Conservation (phyloP, 257 asterid species). For the Primulina tabacum region DNA sequence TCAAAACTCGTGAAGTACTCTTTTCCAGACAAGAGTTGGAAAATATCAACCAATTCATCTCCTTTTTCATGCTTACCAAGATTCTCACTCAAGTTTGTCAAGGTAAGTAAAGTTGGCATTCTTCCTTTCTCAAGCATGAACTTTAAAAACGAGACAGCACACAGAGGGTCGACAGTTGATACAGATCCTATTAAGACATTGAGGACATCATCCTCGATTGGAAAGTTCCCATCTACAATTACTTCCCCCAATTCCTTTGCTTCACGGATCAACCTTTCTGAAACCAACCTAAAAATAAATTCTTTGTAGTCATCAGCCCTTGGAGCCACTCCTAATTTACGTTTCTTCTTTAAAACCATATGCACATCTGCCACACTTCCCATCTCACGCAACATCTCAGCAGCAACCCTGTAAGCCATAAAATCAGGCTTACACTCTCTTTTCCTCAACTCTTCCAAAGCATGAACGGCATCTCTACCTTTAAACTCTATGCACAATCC, state of each 20-base stretch:
- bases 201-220: slow-evolving; percentile 70
- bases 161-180: slow-evolving; percentile 52
- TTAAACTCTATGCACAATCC: slow-evolving; percentile 51
- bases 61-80: slow-evolving; percentile 58
- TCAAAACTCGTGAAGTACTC: slow-evolving; percentile 50
- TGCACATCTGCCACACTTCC: slow-evolving; percentile 54
- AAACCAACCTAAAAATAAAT: slow-evolving; percentile 57
- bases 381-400: slow-evolving; percentile 54
- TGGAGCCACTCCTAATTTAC: slow-evolving; percentile 91
- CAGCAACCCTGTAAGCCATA: slow-evolving; percentile 82
- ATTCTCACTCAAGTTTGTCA: slow-evolving; percentile 59
- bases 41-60: slow-evolving; percentile 59
- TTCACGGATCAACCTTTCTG: slow-evolving; percentile 53
- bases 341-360: slow-evolving; percentile 68
- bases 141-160: slow-evolving; percentile 55
- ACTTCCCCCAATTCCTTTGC: slow-evolving; percentile 74
- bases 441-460: slow-evolving; percentile 66
- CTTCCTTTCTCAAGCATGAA: slow-evolving; percentile 63
- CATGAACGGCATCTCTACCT: slow-evolving; percentile 42
- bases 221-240: slow-evolving; percentile 71
- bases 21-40: slow-evolving; percentile 42
- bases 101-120: slow-evolving; percentile 55
- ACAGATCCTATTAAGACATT: slow-evolving; percentile 73
- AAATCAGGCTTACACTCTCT: slow-evolving; percentile 87
- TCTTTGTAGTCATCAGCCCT: slow-evolving; percentile 54